Evolutionary conservation across 495 filamentous ascomycete genomes (phyloP).

Genomic region (Aspergillus saccharolyticus): DNA sequence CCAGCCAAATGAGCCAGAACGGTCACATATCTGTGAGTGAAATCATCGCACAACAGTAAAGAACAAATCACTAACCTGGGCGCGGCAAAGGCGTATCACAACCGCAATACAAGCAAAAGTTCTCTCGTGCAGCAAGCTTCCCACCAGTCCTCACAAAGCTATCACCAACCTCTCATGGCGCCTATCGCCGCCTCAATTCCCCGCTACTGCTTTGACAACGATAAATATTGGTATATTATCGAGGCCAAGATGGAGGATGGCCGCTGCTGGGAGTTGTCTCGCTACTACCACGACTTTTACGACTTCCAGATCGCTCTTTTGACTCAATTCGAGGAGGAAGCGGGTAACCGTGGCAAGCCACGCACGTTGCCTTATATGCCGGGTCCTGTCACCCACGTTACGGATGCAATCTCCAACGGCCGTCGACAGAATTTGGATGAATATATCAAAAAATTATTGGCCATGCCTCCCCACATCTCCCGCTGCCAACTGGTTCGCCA

Average conservation of each 20-base stretch:
- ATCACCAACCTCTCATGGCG: conserved; percentile 39
- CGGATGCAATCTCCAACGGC: conserved; percentile 91
- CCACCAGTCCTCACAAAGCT: conserved; percentile 25
- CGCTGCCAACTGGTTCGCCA: conserved; percentile 76
- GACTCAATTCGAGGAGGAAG: conserved; percentile 89
- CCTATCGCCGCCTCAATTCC: conserved; percentile 81
- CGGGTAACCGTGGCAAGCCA: conserved; percentile 70
- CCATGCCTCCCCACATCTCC: conserved; percentile 78
- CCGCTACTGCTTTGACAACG: conserved; percentile 91
- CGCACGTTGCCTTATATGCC: conserved; percentile 97
- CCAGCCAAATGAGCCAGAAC: conserved; percentile 35
- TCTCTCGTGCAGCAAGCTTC: conserved; percentile 29
- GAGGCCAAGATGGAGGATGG: conserved; percentile 90
- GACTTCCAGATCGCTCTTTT: conserved; percentile 96
- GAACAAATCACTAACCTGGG: background rate
- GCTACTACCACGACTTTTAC: conserved; percentile 98
- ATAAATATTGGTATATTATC: conserved; percentile 98
- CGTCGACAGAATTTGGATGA: conserved; percentile 86
- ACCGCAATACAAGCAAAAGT: conserved; percentile 43
- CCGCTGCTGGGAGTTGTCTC: conserved; percentile 82
- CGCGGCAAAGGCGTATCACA: conserved; percentile 36
- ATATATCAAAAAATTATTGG: conserved; percentile 86
- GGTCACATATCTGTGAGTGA: conserved; percentile 46
- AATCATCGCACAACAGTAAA: background rate
- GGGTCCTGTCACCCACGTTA: conserved; percentile 94